These are phyloP conservation scores for Microdochium trichocladiopsis DNA, from an alignment of 2,329 filamentous ascomycete genomes.

Conservation along the genomic window DNA sequence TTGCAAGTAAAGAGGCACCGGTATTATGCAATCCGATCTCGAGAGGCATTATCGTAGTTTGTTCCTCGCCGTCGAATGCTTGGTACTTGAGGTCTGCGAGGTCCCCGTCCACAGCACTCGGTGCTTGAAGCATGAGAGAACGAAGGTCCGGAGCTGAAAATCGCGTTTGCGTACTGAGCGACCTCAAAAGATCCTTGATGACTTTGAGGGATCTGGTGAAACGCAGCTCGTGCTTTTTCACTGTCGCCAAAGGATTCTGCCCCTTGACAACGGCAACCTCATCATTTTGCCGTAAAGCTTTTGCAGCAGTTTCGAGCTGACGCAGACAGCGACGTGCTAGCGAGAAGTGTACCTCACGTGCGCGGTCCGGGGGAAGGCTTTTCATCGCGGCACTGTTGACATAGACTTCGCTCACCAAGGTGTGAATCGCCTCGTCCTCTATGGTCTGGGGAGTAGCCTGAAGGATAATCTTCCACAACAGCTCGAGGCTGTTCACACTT, in stretches of 20 bases:
- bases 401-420: conserved; percentile 66
- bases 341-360: conserved; percentile 55
- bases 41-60: conserved; percentile 54
- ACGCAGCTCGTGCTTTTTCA: conserved; percentile 48
- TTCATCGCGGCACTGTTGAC: conserved; percentile 49
- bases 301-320: conserved; percentile 60
- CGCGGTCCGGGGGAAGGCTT: conserved; percentile 39
- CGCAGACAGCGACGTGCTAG: conserved; percentile 68
- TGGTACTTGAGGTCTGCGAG: conserved; percentile 66
- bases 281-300: conserved; percentile 42
- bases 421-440: conserved; percentile 59
- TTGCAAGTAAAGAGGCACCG: conserved; percentile 59
- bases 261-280: conserved; percentile 32
- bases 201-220: conserved; percentile 66
- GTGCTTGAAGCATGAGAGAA: conserved; percentile 42
- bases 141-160: conserved; percentile 52
- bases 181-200: conserved; percentile 58
- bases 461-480: conserved; percentile 79
- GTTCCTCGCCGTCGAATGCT: conserved; percentile 55
- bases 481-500: conserved; percentile 51
- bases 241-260: conserved; percentile 47
- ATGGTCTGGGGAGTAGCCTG: conserved; percentile 58
- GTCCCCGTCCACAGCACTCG: conserved; percentile 52
- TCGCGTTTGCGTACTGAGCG: conserved; percentile 53
- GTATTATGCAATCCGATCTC: conserved; percentile 66